Evolutionary conservation across 306 rosid species (phyloP).

Genomic region (Boehmeria nivea): DNA sequence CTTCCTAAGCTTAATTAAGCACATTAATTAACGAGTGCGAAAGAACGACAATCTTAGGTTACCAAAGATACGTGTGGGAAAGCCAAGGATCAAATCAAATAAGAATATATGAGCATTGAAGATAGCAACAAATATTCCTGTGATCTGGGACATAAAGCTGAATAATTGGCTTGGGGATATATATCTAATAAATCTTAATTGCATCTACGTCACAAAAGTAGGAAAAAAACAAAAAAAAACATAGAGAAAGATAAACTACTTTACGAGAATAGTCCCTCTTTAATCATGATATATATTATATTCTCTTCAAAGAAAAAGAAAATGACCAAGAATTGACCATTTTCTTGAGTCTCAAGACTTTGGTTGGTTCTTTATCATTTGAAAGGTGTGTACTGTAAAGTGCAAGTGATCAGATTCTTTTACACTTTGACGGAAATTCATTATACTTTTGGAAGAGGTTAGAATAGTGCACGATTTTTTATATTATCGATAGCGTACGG

Average conservation of each 20-base stretch:
- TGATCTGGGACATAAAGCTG: constrained; percentile 16
- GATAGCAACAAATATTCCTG: constrained; percentile 6
- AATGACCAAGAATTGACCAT: constrained; percentile 1
- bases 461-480: too few relatives aligned
- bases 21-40: too few relatives aligned
- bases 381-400: constrained; percentile 23
- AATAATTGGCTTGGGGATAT: constrained; percentile 8
- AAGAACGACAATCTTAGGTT: too few relatives aligned
- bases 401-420: constrained; percentile 23
- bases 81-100: background rate
- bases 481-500: too few relatives aligned
- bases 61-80: too few relatives aligned
- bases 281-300: constrained; percentile 19
- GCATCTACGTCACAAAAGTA: background rate
- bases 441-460: background rate
- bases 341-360: constrained; percentile 9
- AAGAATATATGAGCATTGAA: constrained; percentile 4
- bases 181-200: constrained; percentile 13
- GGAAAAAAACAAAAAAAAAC: background rate
- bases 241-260: background rate
- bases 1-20: too few relatives aligned
- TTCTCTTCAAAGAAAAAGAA: constrained; percentile 26
- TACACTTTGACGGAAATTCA: too few relatives aligned
- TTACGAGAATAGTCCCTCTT: background rate
- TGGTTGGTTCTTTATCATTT: constrained; percentile 43